phyloP scores from a whole-genome alignment of 768 basidiomycete species.

The Russula griseocarnosa region DNA sequence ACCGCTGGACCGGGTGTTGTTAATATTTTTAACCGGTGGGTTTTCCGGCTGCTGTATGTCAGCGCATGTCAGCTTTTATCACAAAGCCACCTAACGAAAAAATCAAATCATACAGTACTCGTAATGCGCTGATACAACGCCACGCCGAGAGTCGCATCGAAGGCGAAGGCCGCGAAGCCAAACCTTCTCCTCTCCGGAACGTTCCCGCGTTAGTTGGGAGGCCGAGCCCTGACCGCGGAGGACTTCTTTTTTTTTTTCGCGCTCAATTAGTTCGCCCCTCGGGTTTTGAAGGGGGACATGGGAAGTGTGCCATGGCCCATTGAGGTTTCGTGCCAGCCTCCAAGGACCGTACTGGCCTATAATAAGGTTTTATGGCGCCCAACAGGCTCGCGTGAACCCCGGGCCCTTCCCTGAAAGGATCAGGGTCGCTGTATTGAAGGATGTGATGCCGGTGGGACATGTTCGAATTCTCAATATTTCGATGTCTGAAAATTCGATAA shows the following conservation, averaged over 20 bases:
- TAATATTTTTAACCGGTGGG: too few species aligned
- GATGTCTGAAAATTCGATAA: not conserved
- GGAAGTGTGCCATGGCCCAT: not conserved
- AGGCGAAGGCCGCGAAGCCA: too few species aligned
- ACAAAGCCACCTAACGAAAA: too few species aligned
- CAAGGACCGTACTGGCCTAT: not conserved
- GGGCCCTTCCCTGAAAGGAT: not conserved
- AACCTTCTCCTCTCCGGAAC: not conserved
- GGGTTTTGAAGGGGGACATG: not conserved
- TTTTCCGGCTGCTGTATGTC: too few species aligned
- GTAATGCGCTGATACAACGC: too few species aligned
- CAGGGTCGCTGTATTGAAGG: not conserved
- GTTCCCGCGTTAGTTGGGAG: not conserved
- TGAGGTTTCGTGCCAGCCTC: not conserved
- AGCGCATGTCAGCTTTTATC: too few species aligned
- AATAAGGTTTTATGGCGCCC: not conserved
- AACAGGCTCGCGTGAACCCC: not conserved
- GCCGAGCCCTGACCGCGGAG: not conserved
- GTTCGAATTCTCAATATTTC: not conserved
- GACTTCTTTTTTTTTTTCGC: not conserved
- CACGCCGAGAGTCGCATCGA: too few species aligned
- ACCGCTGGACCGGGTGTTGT: too few species aligned
- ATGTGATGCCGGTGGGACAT: not conserved
- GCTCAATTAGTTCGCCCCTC: not conserved
- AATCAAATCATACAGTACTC: too few species aligned